phyloP scores from a whole-genome alignment of 805 yeast species.

The Barnettozyma botsteinii region DNA sequence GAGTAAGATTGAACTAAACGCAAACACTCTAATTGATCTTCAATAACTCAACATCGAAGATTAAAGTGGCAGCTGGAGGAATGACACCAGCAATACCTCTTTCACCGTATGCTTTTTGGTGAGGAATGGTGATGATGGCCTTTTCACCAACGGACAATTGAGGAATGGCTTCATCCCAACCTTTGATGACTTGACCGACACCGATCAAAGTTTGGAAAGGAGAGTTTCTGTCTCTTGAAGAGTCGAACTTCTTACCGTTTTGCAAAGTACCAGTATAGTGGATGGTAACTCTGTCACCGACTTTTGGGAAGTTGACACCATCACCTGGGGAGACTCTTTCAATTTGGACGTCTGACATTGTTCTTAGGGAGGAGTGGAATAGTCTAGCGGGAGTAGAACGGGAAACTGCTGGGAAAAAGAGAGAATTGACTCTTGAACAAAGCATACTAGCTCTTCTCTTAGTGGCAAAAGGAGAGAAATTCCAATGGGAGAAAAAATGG shows the following conservation, averaged over 20 bases:
- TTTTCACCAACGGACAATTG: slow-evolving; percentile 88
- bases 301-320: slow-evolving; percentile 78
- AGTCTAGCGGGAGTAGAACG: slow-evolving; percentile 9
- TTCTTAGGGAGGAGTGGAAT: slow-evolving; percentile 16
- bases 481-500: too few species aligned
- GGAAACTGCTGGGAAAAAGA: not conserved
- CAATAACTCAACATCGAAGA: slow-evolving; percentile 74
- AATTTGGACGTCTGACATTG: slow-evolving; percentile 27
- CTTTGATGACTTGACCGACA: slow-evolving; percentile 93
- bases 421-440: not conserved
- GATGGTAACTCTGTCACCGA: slow-evolving; percentile 85
- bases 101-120: slow-evolving; percentile 87
- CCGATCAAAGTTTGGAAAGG: slow-evolving; percentile 95
- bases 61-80: slow-evolving; percentile 93
- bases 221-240: slow-evolving; percentile 90
- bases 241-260: slow-evolving; percentile 93
- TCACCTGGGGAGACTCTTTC: slow-evolving; percentile 46
- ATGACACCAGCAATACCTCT: slow-evolving; percentile 96
- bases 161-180: slow-evolving; percentile 96
- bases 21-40: slow-evolving; percentile 31
- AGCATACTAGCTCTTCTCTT: not conserved
- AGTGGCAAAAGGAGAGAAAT: not conserved
- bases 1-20: not conserved
- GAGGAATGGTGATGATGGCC: slow-evolving; percentile 89
- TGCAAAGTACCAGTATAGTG: slow-evolving; percentile 95